Evolutionary conservation across 192 early-diverging fungal genomes (phyloP), one percentile per base, ranked within the genome.

Genomic region (Backusella morwellensis): DNA sequence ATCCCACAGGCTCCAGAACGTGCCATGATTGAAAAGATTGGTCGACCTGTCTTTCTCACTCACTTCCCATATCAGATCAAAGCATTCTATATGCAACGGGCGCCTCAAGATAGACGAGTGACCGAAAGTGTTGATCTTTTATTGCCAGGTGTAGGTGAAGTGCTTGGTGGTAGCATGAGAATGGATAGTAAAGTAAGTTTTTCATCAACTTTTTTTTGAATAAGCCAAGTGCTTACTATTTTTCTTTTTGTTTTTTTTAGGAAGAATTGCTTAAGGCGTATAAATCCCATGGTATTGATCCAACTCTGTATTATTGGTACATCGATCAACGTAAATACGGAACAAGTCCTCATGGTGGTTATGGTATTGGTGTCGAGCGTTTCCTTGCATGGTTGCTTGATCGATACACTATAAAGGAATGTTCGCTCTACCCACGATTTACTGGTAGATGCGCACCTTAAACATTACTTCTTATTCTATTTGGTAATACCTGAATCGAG

Each of bases 321-420:
- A 96, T 96, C 50, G 98, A 99, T 75, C 98, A 99, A 87, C 94
- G 98, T 87, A 99, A 98, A 88, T 99, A 96, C 82, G 97, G 98
- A 40, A 92, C 97, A 15, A 90, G 89, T 77, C 95, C 97, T 75
- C 97, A 99, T 77, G 98, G 97, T 78, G 98, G 98, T 17, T 99
- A 95, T 82, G 98, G 98, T 40, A 91, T 99, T 52, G 98, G 98
- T 75, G 78, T 99, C n/a, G 98, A 99, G 83, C 93, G 98, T 35
- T 98, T 97, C 86, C 82, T 99, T 66, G 98, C 97, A 32, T 99
- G 98, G 98, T 77, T 99, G 75, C 88, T 96, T 73, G 91, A 97
- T 88, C 90, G 95, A 35, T 89, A 89, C 83, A 96, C 92, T 38
- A 96, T 99, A 23, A 88, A 94, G 68, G 97, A 99, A 29, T 87